Evolutionary conservation across 2,329 filamentous ascomycete genomes (phyloP).

Genomic region (Aspergillus ochraceoroseus): DNA sequence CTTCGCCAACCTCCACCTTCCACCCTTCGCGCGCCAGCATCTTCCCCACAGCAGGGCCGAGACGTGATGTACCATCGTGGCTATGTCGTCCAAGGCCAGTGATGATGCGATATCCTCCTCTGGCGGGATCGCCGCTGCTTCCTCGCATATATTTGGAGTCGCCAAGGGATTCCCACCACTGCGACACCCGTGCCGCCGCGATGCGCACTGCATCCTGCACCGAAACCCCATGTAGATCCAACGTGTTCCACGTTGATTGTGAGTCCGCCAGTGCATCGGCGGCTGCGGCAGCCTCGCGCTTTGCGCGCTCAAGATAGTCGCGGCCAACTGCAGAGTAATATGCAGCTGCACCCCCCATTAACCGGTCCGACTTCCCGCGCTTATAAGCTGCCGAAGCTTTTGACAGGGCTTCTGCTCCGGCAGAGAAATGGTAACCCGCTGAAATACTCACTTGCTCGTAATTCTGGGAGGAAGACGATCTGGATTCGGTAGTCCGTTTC

Average conservation of each 20-base stretch:
- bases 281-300: slow-evolving; percentile 57
- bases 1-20: slow-evolving; percentile 69
- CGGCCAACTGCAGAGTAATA: slow-evolving; percentile 70
- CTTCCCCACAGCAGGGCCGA: slow-evolving; percentile 75
- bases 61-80: slow-evolving; percentile 65
- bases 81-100: slow-evolving; percentile 79
- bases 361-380: slow-evolving; percentile 61
- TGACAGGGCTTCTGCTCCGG: slow-evolving; percentile 50
- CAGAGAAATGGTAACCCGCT: slow-evolving; percentile 45
- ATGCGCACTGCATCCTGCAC: slow-evolving; percentile 80
- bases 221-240: slow-evolving; percentile 80
- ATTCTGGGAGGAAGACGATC: slow-evolving; percentile 17
- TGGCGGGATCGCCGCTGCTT: slow-evolving; percentile 39
- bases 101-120: slow-evolving; percentile 65
- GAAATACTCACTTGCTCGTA: slow-evolving; percentile 31
- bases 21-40: slow-evolving; percentile 74
- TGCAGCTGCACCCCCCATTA: slow-evolving; percentile 69
- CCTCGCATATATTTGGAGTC: slow-evolving; percentile 55
- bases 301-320: slow-evolving; percentile 56
- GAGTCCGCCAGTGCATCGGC: slow-evolving; percentile 65
- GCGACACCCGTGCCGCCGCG: slow-evolving; percentile 58
- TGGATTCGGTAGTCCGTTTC: slow-evolving; percentile 7
- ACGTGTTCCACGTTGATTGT: slow-evolving; percentile 56
- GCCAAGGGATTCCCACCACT: slow-evolving; percentile 72
- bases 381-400: slow-evolving; percentile 57